These are phyloP conservation scores for Oryza rufipogon DNA, from an alignment of 176 grass and related monocot genomes.

Conservation along the genomic window DNA sequence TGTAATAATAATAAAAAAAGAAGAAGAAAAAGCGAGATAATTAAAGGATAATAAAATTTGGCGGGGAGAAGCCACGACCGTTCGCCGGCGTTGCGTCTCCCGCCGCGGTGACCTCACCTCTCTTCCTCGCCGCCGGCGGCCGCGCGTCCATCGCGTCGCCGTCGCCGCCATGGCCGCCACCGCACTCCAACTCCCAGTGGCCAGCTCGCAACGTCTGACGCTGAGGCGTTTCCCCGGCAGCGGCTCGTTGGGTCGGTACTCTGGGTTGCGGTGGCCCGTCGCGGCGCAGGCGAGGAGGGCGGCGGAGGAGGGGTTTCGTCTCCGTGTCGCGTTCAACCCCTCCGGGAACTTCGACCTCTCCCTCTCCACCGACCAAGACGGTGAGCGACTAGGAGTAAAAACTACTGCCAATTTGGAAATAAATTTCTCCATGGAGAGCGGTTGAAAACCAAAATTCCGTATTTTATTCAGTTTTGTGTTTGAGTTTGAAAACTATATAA, in stretches of 20 bases:
- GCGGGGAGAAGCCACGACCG: slow-evolving; percentile 2
- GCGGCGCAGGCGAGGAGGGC: neutral
- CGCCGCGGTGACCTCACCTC: neutral
- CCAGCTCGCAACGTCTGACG: neutral
- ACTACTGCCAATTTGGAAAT: too few species aligned
- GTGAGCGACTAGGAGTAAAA: neutral
- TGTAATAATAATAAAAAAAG: neutral
- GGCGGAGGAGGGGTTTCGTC: slow-evolving; percentile 20
- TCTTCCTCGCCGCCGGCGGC: neutral
- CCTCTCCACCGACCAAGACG: slow-evolving; percentile 55
- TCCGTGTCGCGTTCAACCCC: slow-evolving; percentile 78
- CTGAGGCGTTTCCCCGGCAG: neutral
- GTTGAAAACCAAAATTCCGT: too few species aligned
- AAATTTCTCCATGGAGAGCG: too few species aligned
- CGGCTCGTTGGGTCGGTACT: neutral
- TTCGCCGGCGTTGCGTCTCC: neutral
- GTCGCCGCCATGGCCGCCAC: neutral
- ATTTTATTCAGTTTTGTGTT: too few species aligned
- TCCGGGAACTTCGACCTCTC: slow-evolving; percentile 88
- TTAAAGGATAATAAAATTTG: slow-evolving; percentile 37
- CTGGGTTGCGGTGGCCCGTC: neutral
- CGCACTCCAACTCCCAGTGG: neutral
- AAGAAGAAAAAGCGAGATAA: neutral
- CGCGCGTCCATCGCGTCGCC: neutral
- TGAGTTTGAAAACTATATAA: too few species aligned